phyloP scores from a whole-genome alignment of 164 flowering plant species.

The Piper betle region DNA sequence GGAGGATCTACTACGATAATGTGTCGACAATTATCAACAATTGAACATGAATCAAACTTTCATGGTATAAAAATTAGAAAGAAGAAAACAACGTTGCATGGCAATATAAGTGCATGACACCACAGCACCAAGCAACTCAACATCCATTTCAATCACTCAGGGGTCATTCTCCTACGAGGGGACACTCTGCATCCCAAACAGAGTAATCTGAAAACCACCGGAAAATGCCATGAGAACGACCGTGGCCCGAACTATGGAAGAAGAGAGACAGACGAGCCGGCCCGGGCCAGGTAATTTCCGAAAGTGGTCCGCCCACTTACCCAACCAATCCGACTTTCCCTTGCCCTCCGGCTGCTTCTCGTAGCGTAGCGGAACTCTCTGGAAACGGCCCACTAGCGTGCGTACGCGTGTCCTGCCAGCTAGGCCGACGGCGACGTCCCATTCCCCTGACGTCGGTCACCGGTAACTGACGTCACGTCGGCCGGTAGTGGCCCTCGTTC shows the following conservation, averaged over 20 bases:
- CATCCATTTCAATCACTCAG: no score
- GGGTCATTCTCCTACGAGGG: background rate
- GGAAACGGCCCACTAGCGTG: background rate
- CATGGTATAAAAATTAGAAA: no score
- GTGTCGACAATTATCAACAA: no score
- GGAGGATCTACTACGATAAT: no score
- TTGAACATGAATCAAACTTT: no score
- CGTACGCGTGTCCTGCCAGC: background rate
- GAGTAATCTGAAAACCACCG: background rate
- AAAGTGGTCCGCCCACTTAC: background rate
- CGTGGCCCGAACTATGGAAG: background rate
- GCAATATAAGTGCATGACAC: no score
- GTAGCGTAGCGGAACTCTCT: slow-evolving; percentile 6
- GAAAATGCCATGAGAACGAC: background rate
- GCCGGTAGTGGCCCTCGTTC: background rate
- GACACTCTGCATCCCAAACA: background rate
- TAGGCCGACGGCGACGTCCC: background rate
- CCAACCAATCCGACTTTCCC: background rate
- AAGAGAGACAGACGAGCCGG: no score
- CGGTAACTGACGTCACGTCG: slow-evolving; percentile 1
- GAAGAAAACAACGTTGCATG: no score
- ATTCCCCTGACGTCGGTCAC: background rate
- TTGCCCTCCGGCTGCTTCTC: background rate
- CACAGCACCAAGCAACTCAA: no score
- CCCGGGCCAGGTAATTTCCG: background rate